phyloP scores from a whole-genome alignment of 306 rosid species.

The Oemleria cerasiformis region DNA sequence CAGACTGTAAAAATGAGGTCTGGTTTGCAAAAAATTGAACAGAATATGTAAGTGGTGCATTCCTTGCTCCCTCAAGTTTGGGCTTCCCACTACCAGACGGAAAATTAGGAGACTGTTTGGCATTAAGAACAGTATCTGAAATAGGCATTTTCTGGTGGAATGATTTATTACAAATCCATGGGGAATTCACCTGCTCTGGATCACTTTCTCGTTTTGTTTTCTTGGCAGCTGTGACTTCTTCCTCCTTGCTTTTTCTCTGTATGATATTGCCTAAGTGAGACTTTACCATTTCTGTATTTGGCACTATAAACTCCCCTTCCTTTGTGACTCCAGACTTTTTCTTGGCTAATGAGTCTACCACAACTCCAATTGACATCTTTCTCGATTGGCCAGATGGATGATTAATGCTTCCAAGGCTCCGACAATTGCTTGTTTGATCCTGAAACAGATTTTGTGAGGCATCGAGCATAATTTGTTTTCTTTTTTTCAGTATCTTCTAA shows the following conservation, averaged over 20 bases:
- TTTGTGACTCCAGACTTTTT: conserved; percentile 39
- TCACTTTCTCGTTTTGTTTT: conserved; percentile 36
- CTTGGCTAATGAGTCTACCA: conserved; percentile 52
- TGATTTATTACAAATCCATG: conserved; percentile 49
- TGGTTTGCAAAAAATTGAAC: conserved; percentile 37
- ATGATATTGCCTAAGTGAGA: conserved; percentile 33
- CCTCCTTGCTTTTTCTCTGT: conserved; percentile 34
- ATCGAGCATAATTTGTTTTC: conserved; percentile 9
- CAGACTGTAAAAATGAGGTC: conserved; percentile 38
- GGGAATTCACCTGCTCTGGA: conserved; percentile 38
- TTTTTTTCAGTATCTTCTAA: neutral
- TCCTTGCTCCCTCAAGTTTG: conserved; percentile 37
- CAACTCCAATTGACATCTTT: conserved; percentile 84
- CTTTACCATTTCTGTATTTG: conserved; percentile 40
- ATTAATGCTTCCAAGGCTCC: conserved; percentile 64
- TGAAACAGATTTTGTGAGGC: conserved; percentile 34
- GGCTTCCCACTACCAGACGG: conserved; percentile 39
- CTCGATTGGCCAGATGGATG: conserved; percentile 71
- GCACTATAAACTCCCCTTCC: conserved; percentile 33
- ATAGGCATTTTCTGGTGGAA: conserved; percentile 34
- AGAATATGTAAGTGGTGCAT: conserved; percentile 35
- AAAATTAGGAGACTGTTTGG: conserved; percentile 37
- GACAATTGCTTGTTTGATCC: conserved; percentile 51
- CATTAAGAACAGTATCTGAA: conserved; percentile 40
- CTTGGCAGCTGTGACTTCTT: conserved; percentile 36